Conservation (phyloP, 495 filamentous ascomycete genomes). For the Trichoderma asperelloides region DNA sequence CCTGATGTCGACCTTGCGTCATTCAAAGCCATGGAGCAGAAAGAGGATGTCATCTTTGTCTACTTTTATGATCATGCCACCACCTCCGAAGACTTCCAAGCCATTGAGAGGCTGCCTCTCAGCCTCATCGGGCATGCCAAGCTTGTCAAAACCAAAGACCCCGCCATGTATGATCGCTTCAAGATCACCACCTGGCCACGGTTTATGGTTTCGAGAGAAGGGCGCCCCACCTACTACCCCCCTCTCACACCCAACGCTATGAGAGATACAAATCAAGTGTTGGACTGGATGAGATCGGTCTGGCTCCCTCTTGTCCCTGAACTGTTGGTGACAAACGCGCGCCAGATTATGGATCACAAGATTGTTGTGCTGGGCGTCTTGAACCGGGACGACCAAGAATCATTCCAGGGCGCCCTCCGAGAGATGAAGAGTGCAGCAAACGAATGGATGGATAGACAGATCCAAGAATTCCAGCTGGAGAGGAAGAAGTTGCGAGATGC, state of each 20-base stretch:
- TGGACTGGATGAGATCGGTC: constrained; percentile 88
- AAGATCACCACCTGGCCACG: constrained; percentile 95
- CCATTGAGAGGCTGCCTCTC: constrained; percentile 75
- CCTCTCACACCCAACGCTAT: constrained; percentile 79
- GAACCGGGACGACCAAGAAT: constrained; percentile 66
- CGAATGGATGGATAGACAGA: constrained; percentile 97
- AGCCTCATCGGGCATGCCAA: constrained; percentile 84
- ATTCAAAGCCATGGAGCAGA: constrained; percentile 82
- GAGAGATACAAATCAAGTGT: constrained; percentile 71
- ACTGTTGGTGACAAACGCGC: constrained; percentile 80
- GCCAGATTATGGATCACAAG: constrained; percentile 89
- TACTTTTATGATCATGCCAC: constrained; percentile 97
- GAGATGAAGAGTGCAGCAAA: constrained; percentile 93
- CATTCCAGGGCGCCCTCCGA: constrained; percentile 67
- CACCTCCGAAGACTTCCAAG: constrained; percentile 80
- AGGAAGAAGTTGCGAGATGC: constrained; percentile 84
- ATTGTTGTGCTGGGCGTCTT: constrained; percentile 87
- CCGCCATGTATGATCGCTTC: constrained; percentile 63
- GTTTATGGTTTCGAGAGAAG: constrained; percentile 80
- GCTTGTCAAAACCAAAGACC: constrained; percentile 78
- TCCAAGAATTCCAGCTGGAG: constrained; percentile 80
- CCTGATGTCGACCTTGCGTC: constrained; percentile 65
- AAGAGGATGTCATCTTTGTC: constrained; percentile 88
- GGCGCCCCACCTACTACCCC: constrained; percentile 78
- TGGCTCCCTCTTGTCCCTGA: constrained; percentile 98